Conservation (phyloP, 345 rosid species). For the Rhizophora mangle region DNA sequence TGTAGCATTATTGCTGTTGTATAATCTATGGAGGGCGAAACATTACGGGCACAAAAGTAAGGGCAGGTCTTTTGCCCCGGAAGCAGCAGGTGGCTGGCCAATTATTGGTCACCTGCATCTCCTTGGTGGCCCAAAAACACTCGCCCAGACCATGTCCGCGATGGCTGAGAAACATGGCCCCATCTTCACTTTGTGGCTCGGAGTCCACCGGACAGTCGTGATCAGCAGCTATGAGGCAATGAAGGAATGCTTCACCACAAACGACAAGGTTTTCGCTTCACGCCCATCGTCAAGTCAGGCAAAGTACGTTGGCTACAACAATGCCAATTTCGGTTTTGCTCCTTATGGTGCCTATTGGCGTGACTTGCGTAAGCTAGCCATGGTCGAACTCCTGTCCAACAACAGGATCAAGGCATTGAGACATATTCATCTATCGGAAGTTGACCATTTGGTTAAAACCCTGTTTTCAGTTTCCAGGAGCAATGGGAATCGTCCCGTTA, state of each 20-base stretch:
- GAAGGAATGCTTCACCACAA: constrained; percentile 21
- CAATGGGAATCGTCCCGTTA: not conserved
- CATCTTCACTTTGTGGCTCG: constrained; percentile 25
- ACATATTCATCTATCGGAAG: constrained; percentile 2
- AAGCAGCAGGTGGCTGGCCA: constrained; percentile 16
- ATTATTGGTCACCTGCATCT: constrained; percentile 26
- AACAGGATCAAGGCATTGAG: constrained; percentile 10
- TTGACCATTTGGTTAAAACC: not conserved
- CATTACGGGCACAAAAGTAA: not conserved
- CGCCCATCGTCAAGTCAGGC: constrained; percentile 15
- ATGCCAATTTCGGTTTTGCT: constrained; percentile 12
- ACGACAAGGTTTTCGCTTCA: constrained; percentile 11
- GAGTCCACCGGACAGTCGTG: constrained; percentile 19
- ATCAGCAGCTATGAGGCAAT: constrained; percentile 9
- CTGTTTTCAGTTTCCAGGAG: not conserved
- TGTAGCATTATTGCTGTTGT: constrained; percentile 1
- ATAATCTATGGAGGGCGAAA: constrained; percentile 6
- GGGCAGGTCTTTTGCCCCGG: constrained; percentile 7
- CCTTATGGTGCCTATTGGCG: constrained; percentile 22
- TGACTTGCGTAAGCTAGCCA: constrained; percentile 7
- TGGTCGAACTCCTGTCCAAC: constrained; percentile 13
- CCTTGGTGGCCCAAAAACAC: constrained; percentile 9
- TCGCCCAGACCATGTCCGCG: constrained; percentile 20
- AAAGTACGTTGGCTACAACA: constrained; percentile 11
- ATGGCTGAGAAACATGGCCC: constrained; percentile 25